Evolutionary conservation across 768 basidiomycete species (phyloP).

Genomic region (Lactarius evosmus): DNA sequence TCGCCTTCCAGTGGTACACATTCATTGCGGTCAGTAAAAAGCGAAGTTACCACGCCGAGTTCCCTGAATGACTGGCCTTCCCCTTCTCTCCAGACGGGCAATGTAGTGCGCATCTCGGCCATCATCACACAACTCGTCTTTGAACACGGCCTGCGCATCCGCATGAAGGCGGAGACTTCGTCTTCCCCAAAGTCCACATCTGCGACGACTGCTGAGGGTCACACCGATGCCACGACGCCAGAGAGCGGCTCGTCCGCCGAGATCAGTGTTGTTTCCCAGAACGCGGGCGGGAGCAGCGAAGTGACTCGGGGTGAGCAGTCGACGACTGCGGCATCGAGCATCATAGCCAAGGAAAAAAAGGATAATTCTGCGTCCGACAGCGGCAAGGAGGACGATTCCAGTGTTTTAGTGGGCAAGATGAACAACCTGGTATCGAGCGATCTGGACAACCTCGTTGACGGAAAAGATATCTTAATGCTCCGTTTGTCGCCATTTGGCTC

Average conservation of each 20-base stretch:
- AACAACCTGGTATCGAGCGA: conserved; percentile 76
- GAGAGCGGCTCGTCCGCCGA: conserved; percentile 30
- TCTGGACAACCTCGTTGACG: conserved; percentile 34
- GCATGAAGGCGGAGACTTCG: conserved; percentile 44
- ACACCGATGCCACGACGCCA: conserved; percentile 26
- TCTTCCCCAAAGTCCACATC: conserved; percentile 30
- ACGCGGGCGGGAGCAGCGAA: conserved; percentile 19
- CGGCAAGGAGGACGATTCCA: conserved; percentile 26
- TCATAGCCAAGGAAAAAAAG: conserved; percentile 26
- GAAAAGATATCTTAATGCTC: conserved; percentile 30
- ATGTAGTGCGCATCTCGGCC: conserved; percentile 41
- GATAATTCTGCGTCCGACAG: neutral
- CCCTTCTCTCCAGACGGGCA: conserved; percentile 32
- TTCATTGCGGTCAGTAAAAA: conserved; percentile 36
- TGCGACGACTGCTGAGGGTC: conserved; percentile 26
- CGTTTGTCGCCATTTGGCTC: conserved; percentile 1
- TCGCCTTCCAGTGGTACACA: conserved; percentile 54
- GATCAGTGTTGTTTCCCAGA: neutral
- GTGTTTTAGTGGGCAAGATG: conserved; percentile 66
- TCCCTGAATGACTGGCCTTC: neutral
- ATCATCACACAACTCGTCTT: conserved; percentile 55
- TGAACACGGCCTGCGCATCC: conserved; percentile 52
- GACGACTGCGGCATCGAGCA: conserved; percentile 15
- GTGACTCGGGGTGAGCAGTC: conserved; percentile 25
- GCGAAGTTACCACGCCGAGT: neutral